Conservation (phyloP, 495 filamentous ascomycete species). For the Hypoxylon crocopeplum region DNA sequence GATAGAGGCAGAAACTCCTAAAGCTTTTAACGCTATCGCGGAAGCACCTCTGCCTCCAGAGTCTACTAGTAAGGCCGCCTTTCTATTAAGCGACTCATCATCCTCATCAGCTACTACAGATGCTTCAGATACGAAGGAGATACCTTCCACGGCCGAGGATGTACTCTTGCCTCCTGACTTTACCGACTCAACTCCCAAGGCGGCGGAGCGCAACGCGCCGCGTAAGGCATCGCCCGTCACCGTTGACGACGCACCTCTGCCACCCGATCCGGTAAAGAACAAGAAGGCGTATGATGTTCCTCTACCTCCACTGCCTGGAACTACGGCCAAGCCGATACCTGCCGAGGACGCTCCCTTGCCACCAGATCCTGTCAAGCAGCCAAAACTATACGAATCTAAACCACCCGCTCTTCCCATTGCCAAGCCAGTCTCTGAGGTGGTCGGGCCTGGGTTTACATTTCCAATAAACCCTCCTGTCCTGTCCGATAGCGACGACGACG, state of each 20-base stretch:
- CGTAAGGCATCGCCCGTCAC: conserved; percentile 21
- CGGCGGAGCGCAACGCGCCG: conserved; percentile 1
- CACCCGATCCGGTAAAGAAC: conserved; percentile 49
- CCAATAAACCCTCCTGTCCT: conserved; percentile 36
- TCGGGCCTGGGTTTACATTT: conserved; percentile 40
- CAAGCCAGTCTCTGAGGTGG: conserved; percentile 20
- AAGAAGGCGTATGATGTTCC: conserved; percentile 45
- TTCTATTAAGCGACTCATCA: conserved; percentile 71
- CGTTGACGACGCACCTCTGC: conserved; percentile 44
- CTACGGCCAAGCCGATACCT: conserved; percentile 31
- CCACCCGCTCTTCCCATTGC: conserved; percentile 30
- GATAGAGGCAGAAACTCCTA: conserved; percentile 42
- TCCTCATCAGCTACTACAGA: conserved; percentile 65
- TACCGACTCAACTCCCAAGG: conserved; percentile 21
- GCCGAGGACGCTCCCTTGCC: conserved; percentile 29
- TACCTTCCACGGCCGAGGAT: conserved; percentile 47
- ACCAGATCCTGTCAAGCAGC: conserved; percentile 40
- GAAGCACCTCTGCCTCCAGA: conserved; percentile 79
- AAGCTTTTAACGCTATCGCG: conserved; percentile 27
- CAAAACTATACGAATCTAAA: conserved; percentile 30
- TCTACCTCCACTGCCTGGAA: conserved; percentile 47
- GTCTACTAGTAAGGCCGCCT: conserved; percentile 70
- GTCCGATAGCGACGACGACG: conserved; percentile 50
- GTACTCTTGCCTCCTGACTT: conserved; percentile 71
- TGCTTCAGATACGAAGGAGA: conserved; percentile 42